Evolutionary conservation across 164 flowering plant species (phyloP).

Genomic region (Stephania yunnanensis): DNA sequence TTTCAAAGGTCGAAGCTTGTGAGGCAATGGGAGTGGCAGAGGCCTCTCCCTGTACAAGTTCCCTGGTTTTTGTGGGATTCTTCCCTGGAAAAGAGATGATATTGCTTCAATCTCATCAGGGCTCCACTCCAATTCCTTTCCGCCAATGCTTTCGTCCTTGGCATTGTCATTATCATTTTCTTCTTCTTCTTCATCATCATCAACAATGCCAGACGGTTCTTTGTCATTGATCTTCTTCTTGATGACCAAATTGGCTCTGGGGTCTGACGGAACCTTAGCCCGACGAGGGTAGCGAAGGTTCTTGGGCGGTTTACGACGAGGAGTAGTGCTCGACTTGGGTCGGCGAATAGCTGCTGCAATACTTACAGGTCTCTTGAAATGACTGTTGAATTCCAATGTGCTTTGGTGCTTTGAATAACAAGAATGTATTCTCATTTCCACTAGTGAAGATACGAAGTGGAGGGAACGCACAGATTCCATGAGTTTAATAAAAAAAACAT

Average conservation of each 20-base stretch:
- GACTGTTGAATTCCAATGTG: background rate
- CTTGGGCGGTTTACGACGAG: constrained; percentile 27
- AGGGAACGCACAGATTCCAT: constrained; percentile 4
- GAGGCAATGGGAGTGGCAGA: constrained; percentile 73
- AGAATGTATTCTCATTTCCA: background rate
- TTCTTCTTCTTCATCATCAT: constrained; percentile 4
- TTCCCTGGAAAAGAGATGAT: constrained; percentile 74
- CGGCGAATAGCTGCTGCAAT: constrained; percentile 2
- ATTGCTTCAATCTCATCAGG: constrained; percentile 75
- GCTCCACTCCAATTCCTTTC: constrained; percentile 41
- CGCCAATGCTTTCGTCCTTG: background rate
- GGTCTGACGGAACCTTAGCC: constrained; percentile 39
- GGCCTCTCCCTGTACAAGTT: constrained; percentile 59
- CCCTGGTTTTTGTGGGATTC: constrained; percentile 84
- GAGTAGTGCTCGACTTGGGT: too few species aligned
- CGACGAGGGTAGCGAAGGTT: constrained; percentile 50
- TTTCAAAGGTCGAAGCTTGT: constrained; percentile 66
- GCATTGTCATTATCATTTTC: constrained; percentile 3
- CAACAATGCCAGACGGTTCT: constrained; percentile 1
- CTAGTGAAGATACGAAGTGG: background rate
- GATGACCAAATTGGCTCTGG: constrained; percentile 24
- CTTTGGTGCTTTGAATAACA: background rate
- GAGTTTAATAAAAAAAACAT: constrained; percentile 21
- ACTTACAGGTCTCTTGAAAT: background rate
- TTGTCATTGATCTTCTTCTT: constrained; percentile 20